A percentile compares a stretch with the other conserved stretches of the same genome.
These are phyloP conservation scores for Fusarium heterosporum DNA, from an alignment of 2,329 filamentous ascomycete genomes.

Conservation along the genomic window DNA sequence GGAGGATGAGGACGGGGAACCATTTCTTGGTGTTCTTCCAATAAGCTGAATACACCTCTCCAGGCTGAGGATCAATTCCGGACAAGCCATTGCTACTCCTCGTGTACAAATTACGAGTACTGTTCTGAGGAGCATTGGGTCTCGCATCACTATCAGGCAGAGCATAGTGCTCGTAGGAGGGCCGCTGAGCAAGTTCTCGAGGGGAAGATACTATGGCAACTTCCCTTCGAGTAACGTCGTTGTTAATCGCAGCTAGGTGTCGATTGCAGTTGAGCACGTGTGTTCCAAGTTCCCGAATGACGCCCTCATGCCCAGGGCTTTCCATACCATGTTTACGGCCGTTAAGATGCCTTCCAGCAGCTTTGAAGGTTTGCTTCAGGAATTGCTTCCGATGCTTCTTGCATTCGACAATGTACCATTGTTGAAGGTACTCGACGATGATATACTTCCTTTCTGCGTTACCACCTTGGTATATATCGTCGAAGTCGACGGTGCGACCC, in stretches of 20 bases:
- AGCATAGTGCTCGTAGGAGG: neutral
- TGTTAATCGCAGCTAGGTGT: neutral
- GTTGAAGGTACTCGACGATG: neutral
- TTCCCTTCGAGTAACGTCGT: neutral
- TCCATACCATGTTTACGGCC: neutral
- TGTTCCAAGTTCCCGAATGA: conserved; percentile 8
- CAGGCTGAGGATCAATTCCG: conserved; percentile 3
- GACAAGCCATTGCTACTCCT: neutral
- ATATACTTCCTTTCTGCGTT: conserved; percentile 1
- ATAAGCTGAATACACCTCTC: conserved; percentile 2
- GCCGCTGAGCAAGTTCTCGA: neutral
- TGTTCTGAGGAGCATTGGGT: neutral
- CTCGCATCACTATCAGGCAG: accelerated
- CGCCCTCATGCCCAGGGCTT: accelerated
- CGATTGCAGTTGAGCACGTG: conserved; percentile 7
- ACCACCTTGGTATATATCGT: conserved; percentile 20
- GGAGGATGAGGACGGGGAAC: neutral
- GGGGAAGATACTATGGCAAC: too few relatives aligned
- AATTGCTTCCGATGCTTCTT: neutral
- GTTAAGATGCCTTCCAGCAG: conserved; percentile 4
- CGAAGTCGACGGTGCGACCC: neutral
- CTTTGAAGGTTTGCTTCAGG: neutral
- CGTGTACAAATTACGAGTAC: neutral
- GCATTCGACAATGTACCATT: conserved; percentile 30
- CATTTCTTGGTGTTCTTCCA: neutral